A percentile compares a stretch with the other conserved stretches of the same genome.
phyloP scores from a whole-genome alignment of 345 rosid genomes.

The Sapria himalayana region DNA sequence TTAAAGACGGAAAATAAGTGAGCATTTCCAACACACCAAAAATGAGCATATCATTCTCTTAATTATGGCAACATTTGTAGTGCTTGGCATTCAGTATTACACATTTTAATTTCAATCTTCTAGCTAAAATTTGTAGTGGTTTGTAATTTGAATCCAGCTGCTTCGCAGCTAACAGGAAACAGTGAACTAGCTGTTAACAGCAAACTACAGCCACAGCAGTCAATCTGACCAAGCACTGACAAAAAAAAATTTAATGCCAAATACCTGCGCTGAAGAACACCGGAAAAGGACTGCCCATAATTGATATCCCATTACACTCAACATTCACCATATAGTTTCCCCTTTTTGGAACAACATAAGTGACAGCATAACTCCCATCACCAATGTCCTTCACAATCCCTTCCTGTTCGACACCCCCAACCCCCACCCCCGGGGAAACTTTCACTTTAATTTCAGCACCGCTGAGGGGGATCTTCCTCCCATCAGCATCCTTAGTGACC shows the following conservation, averaged over 20 bases:
- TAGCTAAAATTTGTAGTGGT: too few species aligned
- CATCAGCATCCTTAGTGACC: conserved; percentile 68
- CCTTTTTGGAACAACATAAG: conserved; percentile 89
- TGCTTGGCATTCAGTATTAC: too few species aligned
- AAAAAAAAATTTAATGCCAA: not conserved
- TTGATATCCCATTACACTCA: conserved; percentile 73
- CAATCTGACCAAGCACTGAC: too few species aligned
- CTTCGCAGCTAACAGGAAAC: too few species aligned
- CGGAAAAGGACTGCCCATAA: conserved; percentile 93
- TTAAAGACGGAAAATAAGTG: too few species aligned
- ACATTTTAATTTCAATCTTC: too few species aligned
- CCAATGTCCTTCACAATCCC: conserved; percentile 85
- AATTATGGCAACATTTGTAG: too few species aligned
- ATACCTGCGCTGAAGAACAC: conserved; percentile 95
- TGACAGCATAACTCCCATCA: conserved; percentile 72
- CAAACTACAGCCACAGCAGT: too few species aligned
- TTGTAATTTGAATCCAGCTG: too few species aligned
- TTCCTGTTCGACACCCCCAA: conserved; percentile 82
- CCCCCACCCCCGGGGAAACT: conserved; percentile 79
- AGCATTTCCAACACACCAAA: too few species aligned
- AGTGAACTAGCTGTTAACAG: too few species aligned
- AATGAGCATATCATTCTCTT: too few species aligned
- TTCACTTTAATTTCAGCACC: conserved; percentile 58
- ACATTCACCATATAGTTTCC: conserved; percentile 89
- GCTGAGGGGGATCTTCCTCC: conserved; percentile 59